Evolutionary conservation across 2,329 filamentous ascomycete species (phyloP).

Genomic region (Arthrinium puccinioides): DNA sequence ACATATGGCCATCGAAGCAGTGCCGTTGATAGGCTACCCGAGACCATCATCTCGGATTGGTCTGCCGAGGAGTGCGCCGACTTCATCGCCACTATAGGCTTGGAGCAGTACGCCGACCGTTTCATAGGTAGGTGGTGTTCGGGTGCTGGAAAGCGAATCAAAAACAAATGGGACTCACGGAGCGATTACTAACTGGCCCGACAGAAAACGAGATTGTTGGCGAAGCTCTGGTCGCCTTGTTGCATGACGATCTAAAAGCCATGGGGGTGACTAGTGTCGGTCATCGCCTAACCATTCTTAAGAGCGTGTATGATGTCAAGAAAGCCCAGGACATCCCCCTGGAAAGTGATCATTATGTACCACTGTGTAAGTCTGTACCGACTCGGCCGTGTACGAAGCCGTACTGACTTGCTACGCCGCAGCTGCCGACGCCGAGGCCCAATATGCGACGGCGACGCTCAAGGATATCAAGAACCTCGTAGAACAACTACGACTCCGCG

Average conservation of each 20-base stretch:
- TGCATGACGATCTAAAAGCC: conserved; percentile 89
- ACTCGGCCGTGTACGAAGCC: not conserved
- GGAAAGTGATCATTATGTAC: conserved; percentile 89
- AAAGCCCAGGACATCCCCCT: conserved; percentile 86
- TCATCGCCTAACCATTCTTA: conserved; percentile 88
- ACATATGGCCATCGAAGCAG: conserved; percentile 63
- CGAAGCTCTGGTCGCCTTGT: conserved; percentile 79
- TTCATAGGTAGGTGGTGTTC: conserved; percentile 64
- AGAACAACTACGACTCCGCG: conserved; percentile 79
- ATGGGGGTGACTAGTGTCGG: conserved; percentile 91
- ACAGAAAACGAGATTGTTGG: conserved; percentile 90
- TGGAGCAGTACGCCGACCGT: conserved; percentile 73
- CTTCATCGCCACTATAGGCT: conserved; percentile 72
- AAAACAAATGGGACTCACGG: not conserved
- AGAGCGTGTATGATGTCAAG: conserved; percentile 94
- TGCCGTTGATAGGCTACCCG: conserved; percentile 60
- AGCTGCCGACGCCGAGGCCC: conserved; percentile 85
- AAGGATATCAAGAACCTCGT: conserved; percentile 91
- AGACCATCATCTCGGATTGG: conserved; percentile 74
- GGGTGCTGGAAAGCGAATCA: not conserved
- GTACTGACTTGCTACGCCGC: conserved; percentile 5
- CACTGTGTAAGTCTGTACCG: conserved; percentile 62
- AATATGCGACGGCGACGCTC: conserved; percentile 80
- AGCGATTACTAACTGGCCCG: conserved; percentile 3
- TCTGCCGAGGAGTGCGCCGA: conserved; percentile 83